These are phyloP conservation scores for Skeletonema marinoi DNA, from an alignment of 108 stramenopile genomes.

Conservation along the genomic window DNA sequence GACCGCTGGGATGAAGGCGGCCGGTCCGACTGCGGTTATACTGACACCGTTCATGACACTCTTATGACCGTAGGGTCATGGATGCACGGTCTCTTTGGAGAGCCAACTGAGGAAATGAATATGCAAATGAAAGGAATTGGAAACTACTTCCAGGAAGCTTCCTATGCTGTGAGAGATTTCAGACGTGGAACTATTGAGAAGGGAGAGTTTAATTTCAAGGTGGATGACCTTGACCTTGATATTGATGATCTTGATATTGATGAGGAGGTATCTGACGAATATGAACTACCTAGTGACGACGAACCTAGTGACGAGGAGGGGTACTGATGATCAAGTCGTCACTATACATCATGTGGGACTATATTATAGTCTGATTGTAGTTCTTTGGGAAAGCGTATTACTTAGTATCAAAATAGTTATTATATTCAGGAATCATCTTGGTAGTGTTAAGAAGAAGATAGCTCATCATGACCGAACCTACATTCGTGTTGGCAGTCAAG, in stretches of 20 bases:
- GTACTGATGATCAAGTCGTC: neutral
- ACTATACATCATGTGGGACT: neutral
- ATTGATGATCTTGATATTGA: neutral
- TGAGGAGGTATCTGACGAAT: neutral
- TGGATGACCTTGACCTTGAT: neutral
- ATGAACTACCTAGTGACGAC: neutral
- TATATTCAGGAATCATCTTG: neutral
- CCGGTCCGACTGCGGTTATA: slow-evolving; percentile 57
- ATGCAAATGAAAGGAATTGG: slow-evolving; percentile 35
- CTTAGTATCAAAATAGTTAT: neutral
- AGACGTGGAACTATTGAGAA: slow-evolving; percentile 4
- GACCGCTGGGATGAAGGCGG: slow-evolving; percentile 61
- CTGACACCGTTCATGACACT: slow-evolving; percentile 53
- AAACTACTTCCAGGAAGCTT: slow-evolving; percentile 54
- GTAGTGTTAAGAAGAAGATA: no score
- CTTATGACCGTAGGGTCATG: slow-evolving; percentile 56
- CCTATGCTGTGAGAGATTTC: slow-evolving; percentile 53
- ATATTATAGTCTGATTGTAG: neutral
- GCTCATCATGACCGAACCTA: no score
- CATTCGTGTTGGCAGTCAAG: no score
- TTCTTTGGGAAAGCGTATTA: neutral
- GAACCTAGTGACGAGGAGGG: neutral
- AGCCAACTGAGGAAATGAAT: slow-evolving; percentile 43
- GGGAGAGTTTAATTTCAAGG: neutral
- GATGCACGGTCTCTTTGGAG: slow-evolving; percentile 56